phyloP scores from a whole-genome alignment of 1,284 basidiomycete genomes.

The Anthracocystis setariae region DNA sequence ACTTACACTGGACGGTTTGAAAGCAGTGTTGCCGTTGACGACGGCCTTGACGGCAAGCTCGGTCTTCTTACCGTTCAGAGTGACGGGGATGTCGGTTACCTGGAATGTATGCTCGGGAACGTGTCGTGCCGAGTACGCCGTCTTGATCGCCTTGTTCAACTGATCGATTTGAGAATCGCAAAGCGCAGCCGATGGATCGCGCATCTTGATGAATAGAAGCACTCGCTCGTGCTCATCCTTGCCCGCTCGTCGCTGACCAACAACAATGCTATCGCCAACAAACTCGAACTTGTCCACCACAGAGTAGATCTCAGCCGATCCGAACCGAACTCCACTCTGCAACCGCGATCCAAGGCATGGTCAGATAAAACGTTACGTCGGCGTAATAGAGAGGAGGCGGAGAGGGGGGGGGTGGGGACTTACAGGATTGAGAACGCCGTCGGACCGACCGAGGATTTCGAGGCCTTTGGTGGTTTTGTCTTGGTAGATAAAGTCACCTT shows the following conservation, averaged over 20 bases:
- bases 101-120: constrained; percentile 62
- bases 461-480: constrained; percentile 73
- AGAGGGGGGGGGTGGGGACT: constrained; percentile 3
- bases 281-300: constrained; percentile 71
- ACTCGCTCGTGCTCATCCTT: constrained; percentile 65
- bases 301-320: constrained; percentile 83
- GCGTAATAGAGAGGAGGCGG: not conserved
- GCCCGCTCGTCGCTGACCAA: constrained; percentile 50
- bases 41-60: constrained; percentile 60
- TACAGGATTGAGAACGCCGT: constrained; percentile 72
- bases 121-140: constrained; percentile 57
- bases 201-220: constrained; percentile 63
- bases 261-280: constrained; percentile 63
- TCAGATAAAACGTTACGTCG: not conserved
- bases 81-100: constrained; percentile 56
- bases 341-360: not conserved
- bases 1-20: constrained; percentile 50
- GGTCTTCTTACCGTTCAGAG: constrained; percentile 58
- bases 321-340: constrained; percentile 79
- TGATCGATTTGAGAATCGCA: constrained; percentile 25
- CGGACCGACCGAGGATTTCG: constrained; percentile 76
- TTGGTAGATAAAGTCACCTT: constrained; percentile 54
- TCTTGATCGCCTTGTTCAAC: constrained; percentile 56
- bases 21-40: constrained; percentile 39
- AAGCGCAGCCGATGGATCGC: constrained; percentile 34